A percentile compares a stretch with the other conserved stretches of the same genome.
phyloP scores from a whole-genome alignment of 495 filamentous ascomycete species.

The Coniosporium apollinis region DNA sequence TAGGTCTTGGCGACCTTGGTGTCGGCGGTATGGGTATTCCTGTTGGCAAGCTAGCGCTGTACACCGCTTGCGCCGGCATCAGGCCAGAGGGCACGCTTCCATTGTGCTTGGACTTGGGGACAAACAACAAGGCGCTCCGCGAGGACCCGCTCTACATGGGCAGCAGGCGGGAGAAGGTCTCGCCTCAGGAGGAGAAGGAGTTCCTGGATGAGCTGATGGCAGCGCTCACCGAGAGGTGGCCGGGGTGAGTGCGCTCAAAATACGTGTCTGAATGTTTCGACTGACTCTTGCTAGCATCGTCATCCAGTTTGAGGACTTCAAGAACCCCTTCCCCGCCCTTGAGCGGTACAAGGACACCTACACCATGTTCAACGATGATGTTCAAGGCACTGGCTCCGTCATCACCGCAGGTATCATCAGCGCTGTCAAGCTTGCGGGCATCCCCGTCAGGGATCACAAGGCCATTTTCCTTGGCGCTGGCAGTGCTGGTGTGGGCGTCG shows the following conservation, averaged over 20 bases:
- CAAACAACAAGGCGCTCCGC: slow-evolving; percentile 72
- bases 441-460: slow-evolving; percentile 77
- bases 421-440: slow-evolving; percentile 73
- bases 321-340: slow-evolving; percentile 90
- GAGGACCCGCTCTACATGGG: slow-evolving; percentile 92
- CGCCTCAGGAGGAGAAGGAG: slow-evolving; percentile 66
- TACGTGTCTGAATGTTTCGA: neutral
- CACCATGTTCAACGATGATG: slow-evolving; percentile 97
- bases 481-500: slow-evolving; percentile 88
- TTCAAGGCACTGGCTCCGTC: slow-evolving; percentile 94
- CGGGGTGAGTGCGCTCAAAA: slow-evolving; percentile 36
- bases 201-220: slow-evolving; percentile 97
- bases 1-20: slow-evolving; percentile 89
- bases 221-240: slow-evolving; percentile 73
- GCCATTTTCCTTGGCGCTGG: slow-evolving; percentile 95
- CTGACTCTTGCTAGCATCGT: slow-evolving; percentile 55
- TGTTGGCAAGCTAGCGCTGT: slow-evolving; percentile 80
- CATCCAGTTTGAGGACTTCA: slow-evolving; percentile 97
- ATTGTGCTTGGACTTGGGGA: slow-evolving; percentile 81
- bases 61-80: slow-evolving; percentile 93
- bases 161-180: slow-evolving; percentile 63
- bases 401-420: slow-evolving; percentile 89
- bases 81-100: slow-evolving; percentile 82
- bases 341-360: slow-evolving; percentile 73
- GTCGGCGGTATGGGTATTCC: slow-evolving; percentile 98